Evolutionary conservation across 2,329 filamentous ascomycete genomes (phyloP).

Genomic region (Lecanicillium sp.): DNA sequence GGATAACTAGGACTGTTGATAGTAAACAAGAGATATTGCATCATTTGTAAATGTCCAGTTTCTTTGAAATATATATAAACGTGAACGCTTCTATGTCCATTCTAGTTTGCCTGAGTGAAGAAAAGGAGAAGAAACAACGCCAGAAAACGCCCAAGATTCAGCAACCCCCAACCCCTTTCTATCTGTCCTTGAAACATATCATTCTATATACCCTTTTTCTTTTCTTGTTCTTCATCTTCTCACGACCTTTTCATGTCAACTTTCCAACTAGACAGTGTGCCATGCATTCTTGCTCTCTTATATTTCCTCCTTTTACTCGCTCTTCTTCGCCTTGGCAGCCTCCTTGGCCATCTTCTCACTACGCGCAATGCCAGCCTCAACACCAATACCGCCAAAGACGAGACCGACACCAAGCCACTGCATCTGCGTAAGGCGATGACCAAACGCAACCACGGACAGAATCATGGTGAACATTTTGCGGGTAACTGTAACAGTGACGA

Average conservation of each 20-base stretch:
- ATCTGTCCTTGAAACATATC: no score
- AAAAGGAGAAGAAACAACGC: no score
- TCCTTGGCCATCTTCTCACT: conserved; percentile 79
- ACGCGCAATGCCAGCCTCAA: conserved; percentile 74
- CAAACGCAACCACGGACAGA: conserved; percentile 88
- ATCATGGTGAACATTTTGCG: conserved; percentile 99
- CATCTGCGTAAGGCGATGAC: conserved; percentile 75
- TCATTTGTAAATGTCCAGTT: no score
- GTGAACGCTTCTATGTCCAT: no score
- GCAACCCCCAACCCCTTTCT: no score
- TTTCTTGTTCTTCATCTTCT: neutral
- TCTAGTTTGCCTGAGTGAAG: no score
- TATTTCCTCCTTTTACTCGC: neutral
- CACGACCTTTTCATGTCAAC: no score
- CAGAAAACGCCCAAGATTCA: no score
- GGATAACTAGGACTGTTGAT: no score
- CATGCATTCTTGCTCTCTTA: neutral
- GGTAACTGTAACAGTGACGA: conserved; percentile 95
- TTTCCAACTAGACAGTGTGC: no score
- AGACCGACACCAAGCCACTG: conserved; percentile 90
- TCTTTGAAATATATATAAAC: no score
- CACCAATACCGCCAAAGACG: conserved; percentile 91
- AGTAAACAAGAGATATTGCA: no score
- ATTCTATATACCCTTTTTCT: conserved; percentile 18
- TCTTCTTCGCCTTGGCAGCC: conserved; percentile 45